A percentile compares a stretch with the other conserved stretches of the same genome.
These are phyloP conservation scores for Ustanciosporium gigantosporum DNA, from an alignment of 1,284 basidiomycete genomes.

Conservation along the genomic window DNA sequence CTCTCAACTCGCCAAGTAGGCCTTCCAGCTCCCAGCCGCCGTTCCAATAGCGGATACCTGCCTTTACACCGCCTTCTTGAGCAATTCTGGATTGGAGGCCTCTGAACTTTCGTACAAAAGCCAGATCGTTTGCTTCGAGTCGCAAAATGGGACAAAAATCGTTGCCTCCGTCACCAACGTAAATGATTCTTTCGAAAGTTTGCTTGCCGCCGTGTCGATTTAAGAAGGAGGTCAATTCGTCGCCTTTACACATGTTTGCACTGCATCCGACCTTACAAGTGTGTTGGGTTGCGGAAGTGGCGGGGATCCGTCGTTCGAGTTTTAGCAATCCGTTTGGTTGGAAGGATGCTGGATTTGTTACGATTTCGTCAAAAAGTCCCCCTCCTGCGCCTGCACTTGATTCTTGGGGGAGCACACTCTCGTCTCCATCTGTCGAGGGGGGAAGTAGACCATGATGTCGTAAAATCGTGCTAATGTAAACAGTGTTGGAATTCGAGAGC, in stretches of 20 bases:
- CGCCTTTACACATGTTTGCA: conserved; percentile 98
- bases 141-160: conserved; percentile 91
- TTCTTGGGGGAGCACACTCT: too few species aligned
- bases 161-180: conserved; percentile 92
- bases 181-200: conserved; percentile 77
- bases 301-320: conserved; percentile 75
- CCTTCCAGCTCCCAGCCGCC: conserved; percentile 59
- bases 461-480: conserved; percentile 82
- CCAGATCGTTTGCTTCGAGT: conserved; percentile 63
- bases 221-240: conserved; percentile 83
- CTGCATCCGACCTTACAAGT: conserved; percentile 84
- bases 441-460: too few species aligned
- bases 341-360: conserved; percentile 92
- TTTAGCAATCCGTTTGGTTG: conserved; percentile 74
- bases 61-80: conserved; percentile 45
- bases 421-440: too few species aligned
- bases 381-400: too few species aligned
- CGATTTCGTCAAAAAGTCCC: conserved; percentile 79
- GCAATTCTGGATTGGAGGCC: conserved; percentile 56
- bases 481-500: conserved; percentile 88
- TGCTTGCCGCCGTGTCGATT: conserved; percentile 68
- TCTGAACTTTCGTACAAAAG: conserved; percentile 54
- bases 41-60: conserved; percentile 53
- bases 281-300: conserved; percentile 68
- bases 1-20: conserved; percentile 25